Evolutionary conservation across 1,284 basidiomycete genomes (phyloP), one percentile per base, ranked within the genome.

Genomic region (Schizophyllum commune): DNA sequence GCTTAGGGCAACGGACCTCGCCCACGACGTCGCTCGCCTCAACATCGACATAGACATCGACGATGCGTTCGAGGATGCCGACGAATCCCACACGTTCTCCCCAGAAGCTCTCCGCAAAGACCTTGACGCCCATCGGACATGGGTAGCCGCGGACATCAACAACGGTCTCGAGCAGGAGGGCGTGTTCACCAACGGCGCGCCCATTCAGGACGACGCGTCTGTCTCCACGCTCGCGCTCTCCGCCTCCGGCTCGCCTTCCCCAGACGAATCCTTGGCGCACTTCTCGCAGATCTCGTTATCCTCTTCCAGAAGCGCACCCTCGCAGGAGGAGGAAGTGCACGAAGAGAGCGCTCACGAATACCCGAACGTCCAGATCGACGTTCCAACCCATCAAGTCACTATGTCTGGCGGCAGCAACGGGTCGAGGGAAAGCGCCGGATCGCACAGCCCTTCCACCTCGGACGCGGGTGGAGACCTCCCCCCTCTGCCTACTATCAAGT

Each of bases 241-340:
- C 11, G 53, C 27, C 11, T 13, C 19, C 53, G 53, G 53, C 27
- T 20, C 53, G 13, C 19, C 53, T 11, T 65, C 69, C 5, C 67
- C 64, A 2, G 64, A 62, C 22, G 62, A 66, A 22, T 66, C 66
- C 19, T 69, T 76, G 8, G 71, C 72, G 47, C 73, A 78, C 32
- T 78, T 83, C 66, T 79, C 81, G 4, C 73, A 75, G 47, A 73
- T 82, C 60, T 75, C 79, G 13, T 71, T 81, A 22, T 75, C 77
- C 13, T 66, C 63, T 32, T 62, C 68, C n/a, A 52, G 13, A 5
- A 32, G 27, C 19, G 56, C 19, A 3, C 17, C 19, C 8, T 52
- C 33, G 20, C 56, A 20, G 64, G 20, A 60, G 13, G 66, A 65
- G 5, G 57, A 65, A 17, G 62, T 66, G n/a, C 52, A 65, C 47